Evolutionary conservation across 148 eudicot genomes (phyloP), one percentile per base, ranked within the genome.

Genomic region (Fallopia convolvulus): DNA sequence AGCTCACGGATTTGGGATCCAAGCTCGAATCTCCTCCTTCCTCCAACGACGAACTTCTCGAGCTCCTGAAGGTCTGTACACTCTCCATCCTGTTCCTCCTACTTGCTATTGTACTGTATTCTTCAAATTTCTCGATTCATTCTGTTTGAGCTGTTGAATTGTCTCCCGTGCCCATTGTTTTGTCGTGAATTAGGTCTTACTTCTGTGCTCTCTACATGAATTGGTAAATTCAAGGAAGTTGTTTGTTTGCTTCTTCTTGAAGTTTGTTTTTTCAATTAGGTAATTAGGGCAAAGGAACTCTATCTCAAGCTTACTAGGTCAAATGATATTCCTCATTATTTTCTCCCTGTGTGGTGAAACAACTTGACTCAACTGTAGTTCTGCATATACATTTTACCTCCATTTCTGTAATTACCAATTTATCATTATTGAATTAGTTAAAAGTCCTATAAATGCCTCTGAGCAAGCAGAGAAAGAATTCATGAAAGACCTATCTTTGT

Each of bases 1-100:
- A 88, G 88, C 94, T 94, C 40, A 78, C 77, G 84, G 92, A 92
- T 82, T 81, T 94, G 46, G 99, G 99, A 87, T 89, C 99, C 73
- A 94, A 88, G 89, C 90, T 94, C 33, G 90, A 88, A 58, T 68
- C 76, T 32, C 89, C 82, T 41, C 97, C 97, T 15, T 15, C 94
- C 52, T 77, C 90, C 77, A 89, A 88, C 79, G 97, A 94, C 83
- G 79, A 92, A 60, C 91, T 94, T 55, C 82, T 92, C 84, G 88
- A 92, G 80, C 92, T 94, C 70, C 74, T 94, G 7, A 89, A 89
- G 97, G 99, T 90, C 4, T 30, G 61, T 7, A 12, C 75, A 47
- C 30, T 39, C 48, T 21, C 32, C 41, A 50, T 55, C 36, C 30
- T 26, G 8, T 50, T 14, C 41, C 15, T 71, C 6, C 56, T 18